Evolutionary conservation across 169 alveolate species (phyloP).

Genomic region (Pseudocohnilembus persalinus): DNA sequence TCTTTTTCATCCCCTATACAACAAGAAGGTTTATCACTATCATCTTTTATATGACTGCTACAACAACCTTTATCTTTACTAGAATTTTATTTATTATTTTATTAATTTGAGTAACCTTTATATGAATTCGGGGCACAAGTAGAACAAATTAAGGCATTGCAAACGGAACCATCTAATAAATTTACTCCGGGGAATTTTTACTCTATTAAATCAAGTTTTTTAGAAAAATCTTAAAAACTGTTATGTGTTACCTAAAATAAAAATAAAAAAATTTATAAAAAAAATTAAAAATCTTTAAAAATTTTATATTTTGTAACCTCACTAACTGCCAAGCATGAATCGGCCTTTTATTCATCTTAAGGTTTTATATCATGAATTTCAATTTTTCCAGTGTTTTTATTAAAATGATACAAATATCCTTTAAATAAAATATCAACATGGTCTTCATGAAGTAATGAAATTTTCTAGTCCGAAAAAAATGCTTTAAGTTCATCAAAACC

Average conservation of each 20-base stretch:
- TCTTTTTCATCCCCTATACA: background rate
- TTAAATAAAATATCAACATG: constrained; percentile 18
- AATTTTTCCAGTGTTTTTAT: constrained; percentile 18
- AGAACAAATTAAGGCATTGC: background rate
- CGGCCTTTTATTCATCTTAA: constrained; percentile 9
- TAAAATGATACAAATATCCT: constrained; percentile 22
- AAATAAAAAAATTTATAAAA: too few relatives aligned
- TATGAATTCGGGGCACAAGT: background rate
- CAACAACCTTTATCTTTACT: background rate
- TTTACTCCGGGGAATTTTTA: background rate
- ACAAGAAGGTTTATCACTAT: background rate
- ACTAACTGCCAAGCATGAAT: constrained; percentile 10
- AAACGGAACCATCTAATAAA: background rate
- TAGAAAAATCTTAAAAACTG: background rate
- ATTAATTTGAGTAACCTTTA: too few relatives aligned
- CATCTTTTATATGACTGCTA: background rate
- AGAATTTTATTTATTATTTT: too few relatives aligned
- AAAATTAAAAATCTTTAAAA: too few relatives aligned
- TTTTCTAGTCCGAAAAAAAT: constrained; percentile 3
- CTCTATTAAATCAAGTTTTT: background rate
- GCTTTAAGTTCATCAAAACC: background rate
- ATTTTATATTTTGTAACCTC: constrained; percentile 1
- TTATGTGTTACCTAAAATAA: background rate
- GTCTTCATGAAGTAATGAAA: constrained; percentile 3
- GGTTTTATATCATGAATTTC: constrained; percentile 25